phyloP scores from a whole-genome alignment of 371 early-diverging fungal species.

The Zopfochytrium polystomum region DNA sequence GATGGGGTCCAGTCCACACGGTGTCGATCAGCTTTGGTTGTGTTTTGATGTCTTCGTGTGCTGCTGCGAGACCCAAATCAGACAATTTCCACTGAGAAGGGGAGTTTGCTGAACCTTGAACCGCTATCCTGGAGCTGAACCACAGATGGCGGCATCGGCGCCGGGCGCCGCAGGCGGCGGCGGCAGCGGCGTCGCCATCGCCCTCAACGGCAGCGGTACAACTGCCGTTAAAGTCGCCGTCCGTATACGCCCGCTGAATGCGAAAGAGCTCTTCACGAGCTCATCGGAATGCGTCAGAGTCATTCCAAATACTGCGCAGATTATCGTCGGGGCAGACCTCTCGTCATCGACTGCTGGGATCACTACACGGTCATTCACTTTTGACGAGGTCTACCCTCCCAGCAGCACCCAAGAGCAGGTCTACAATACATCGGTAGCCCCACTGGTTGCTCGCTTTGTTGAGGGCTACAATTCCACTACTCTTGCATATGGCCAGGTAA shows the following conservation, averaged over 20 bases:
- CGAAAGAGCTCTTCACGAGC: conserved; percentile 69
- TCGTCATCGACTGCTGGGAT: neutral
- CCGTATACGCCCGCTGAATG: conserved; percentile 73
- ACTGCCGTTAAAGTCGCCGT: conserved; percentile 68
- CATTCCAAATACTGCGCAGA: conserved; percentile 21
- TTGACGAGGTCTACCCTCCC: conserved; percentile 46
- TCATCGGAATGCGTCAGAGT: conserved; percentile 63
- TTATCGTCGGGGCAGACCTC: conserved; percentile 14
- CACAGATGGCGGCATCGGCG: neutral
- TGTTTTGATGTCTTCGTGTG: too few species aligned
- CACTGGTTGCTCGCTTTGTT: conserved; percentile 80
- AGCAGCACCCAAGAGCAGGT: conserved; percentile 72
- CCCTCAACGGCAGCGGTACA: conserved; percentile 3
- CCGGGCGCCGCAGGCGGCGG: neutral
- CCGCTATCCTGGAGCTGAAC: too few species aligned
- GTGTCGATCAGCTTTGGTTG: too few species aligned
- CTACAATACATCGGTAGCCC: conserved; percentile 64
- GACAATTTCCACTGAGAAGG: too few species aligned
- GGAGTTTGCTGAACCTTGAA: too few species aligned
- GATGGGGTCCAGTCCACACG: too few species aligned
- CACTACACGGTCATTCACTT: conserved; percentile 33
- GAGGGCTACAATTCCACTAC: conserved; percentile 92
- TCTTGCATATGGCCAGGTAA: conserved; percentile 85
- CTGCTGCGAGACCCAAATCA: too few species aligned
- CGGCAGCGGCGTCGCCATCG: neutral